Evolutionary conservation across 257 asterid genomes (phyloP).

Genomic region (Solanum virginianum): DNA sequence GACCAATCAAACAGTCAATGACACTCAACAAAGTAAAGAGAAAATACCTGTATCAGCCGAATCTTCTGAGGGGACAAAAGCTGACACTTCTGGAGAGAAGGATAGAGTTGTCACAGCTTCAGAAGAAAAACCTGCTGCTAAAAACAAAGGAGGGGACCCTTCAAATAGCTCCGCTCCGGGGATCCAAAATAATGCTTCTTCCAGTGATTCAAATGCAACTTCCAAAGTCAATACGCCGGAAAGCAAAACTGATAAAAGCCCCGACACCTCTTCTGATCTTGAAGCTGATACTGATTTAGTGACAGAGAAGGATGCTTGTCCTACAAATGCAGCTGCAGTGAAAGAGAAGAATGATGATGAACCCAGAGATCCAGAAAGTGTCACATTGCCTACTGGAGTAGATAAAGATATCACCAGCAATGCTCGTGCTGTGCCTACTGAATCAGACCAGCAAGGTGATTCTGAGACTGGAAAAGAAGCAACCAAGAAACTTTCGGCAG

Average conservation of each 20-base stretch:
- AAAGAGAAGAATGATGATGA: background rate
- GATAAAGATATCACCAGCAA: conserved; percentile 10
- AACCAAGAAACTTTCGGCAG: conserved; percentile 65
- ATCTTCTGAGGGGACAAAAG: conserved; percentile 8
- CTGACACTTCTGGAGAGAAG: conserved; percentile 18
- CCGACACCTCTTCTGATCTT: conserved; percentile 10
- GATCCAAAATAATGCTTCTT: conserved; percentile 11
- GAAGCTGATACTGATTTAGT: background rate
- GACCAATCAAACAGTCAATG: conserved; percentile 1
- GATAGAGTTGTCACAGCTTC: background rate
- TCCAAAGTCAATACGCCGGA: conserved; percentile 9
- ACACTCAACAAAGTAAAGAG: conserved; percentile 11
- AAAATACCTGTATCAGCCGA: background rate
- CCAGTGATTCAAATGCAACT: conserved; percentile 8
- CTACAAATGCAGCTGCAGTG: conserved; percentile 8
- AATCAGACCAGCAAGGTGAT: conserved; percentile 39
- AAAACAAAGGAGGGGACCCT: conserved; percentile 12
- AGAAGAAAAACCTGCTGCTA: conserved; percentile 14
- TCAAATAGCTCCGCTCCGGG: conserved; percentile 5
- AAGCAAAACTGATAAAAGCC: conserved; percentile 3
- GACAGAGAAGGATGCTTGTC: conserved; percentile 22
- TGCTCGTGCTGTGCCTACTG: conserved; percentile 11
- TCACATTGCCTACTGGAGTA: conserved; percentile 14
- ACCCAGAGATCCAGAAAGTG: conserved; percentile 6
- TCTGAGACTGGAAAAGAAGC: conserved; percentile 46